A percentile compares a stretch with the other conserved stretches of the same genome.
phyloP scores from a whole-genome alignment of 768 basidiomycete genomes.

The Sistotremastrum suecicum region DNA sequence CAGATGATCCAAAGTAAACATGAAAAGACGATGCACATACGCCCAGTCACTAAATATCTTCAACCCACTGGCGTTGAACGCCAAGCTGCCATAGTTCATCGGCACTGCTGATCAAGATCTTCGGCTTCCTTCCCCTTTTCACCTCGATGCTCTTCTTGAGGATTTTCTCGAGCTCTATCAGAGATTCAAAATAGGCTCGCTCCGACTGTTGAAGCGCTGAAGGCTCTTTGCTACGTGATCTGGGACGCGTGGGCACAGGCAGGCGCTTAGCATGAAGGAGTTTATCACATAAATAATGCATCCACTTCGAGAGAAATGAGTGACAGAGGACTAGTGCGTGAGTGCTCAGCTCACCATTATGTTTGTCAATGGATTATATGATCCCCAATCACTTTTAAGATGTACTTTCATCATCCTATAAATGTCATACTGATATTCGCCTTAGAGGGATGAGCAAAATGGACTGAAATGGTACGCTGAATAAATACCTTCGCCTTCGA shows the following conservation, averaged over 20 bases:
- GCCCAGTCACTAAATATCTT: too few species aligned
- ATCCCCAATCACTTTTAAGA: constrained; percentile 53
- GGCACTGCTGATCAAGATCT: constrained; percentile 13
- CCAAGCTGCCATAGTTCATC: not conserved
- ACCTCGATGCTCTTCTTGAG: constrained; percentile 31
- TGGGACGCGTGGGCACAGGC: constrained; percentile 32
- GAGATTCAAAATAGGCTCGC: constrained; percentile 52
- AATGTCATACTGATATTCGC: constrained; percentile 89
- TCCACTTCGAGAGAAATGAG: constrained; percentile 45
- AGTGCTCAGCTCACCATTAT: constrained; percentile 52
- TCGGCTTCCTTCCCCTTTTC: constrained; percentile 25
- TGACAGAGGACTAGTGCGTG: constrained; percentile 1
- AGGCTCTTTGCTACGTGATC: constrained; percentile 9
- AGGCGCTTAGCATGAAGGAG: constrained; percentile 58
- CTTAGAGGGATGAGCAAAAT: constrained; percentile 21
- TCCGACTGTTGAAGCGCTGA: constrained; percentile 23
- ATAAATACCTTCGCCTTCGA: constrained; percentile 70
- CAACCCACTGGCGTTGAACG: too few species aligned
- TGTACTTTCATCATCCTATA: constrained; percentile 76
- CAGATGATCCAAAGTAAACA: too few species aligned
- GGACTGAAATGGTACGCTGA: not conserved
- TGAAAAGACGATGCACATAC: too few species aligned
- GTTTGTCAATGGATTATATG: constrained; percentile 72
- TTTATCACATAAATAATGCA: constrained; percentile 71
- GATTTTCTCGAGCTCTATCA: constrained; percentile 51